Evolutionary conservation across 2,329 filamentous ascomycete species (phyloP).

Genomic region (Penicillium capsulatum): DNA sequence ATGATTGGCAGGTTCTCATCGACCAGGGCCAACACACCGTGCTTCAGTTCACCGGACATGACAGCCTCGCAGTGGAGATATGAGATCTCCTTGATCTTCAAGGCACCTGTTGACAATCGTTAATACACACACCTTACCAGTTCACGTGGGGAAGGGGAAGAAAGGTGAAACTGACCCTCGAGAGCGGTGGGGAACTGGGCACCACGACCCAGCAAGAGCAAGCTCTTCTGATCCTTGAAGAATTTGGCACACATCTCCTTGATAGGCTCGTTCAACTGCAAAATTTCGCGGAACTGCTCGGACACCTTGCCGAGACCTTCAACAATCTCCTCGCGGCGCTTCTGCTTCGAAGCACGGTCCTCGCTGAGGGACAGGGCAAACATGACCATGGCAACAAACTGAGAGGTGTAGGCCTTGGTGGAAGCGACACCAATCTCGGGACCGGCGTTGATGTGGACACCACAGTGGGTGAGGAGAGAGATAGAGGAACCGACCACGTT

Average conservation of each 20-base stretch:
- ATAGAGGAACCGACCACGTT: slow-evolving; percentile 99
- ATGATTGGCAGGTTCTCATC: slow-evolving; percentile 99
- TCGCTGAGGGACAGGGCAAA: slow-evolving; percentile 94
- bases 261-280: slow-evolving; percentile 87
- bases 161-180: slow-evolving; percentile 57
- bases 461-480: slow-evolving; percentile 96
- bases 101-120: slow-evolving; percentile 55
- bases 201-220: slow-evolving; percentile 88
- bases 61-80: slow-evolving; percentile 99
- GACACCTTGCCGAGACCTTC: slow-evolving; percentile 84
- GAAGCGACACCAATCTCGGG: slow-evolving; percentile 98
- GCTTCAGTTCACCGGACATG: slow-evolving; percentile 99
- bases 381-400: slow-evolving; percentile 99
- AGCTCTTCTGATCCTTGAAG: slow-evolving; percentile 95
- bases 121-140: too few species aligned
- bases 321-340: slow-evolving; percentile 92
- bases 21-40: slow-evolving; percentile 93
- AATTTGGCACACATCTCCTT: slow-evolving; percentile 89
- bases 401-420: slow-evolving; percentile 98
- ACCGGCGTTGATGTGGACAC: slow-evolving; percentile 98
- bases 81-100: slow-evolving; percentile 99
- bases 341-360: slow-evolving; percentile 90
- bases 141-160: too few species aligned
- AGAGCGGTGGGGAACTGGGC: slow-evolving; percentile 93
- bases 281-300: slow-evolving; percentile 83